phyloP scores from a whole-genome alignment of 768 basidiomycete genomes.

The Inosperma sp. region DNA sequence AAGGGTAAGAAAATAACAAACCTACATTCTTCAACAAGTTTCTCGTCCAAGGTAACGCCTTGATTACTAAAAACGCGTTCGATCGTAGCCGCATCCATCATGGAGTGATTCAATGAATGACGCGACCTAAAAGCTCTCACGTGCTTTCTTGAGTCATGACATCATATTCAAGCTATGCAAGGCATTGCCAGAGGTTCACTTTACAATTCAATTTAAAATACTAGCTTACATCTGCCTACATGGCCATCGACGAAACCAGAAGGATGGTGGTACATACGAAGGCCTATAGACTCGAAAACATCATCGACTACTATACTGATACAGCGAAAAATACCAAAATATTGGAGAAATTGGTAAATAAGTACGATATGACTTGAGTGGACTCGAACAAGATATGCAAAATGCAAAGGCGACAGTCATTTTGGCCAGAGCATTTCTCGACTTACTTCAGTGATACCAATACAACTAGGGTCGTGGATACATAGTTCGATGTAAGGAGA shows the following conservation, averaged over 20 bases:
- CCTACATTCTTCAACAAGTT: constrained; percentile 51
- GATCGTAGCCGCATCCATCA: constrained; percentile 22
- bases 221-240: neutral
- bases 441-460: no score
- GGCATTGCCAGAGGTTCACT: neutral
- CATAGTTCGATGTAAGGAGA: no score
- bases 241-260: constrained; percentile 4
- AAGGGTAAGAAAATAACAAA: neutral
- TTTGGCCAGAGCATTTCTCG: no score
- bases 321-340: constrained; percentile 38
- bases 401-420: no score
- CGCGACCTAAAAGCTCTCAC: neutral
- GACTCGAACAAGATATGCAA: constrained; percentile 21
- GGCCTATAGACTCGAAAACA: constrained; percentile 15
- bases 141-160: no score
- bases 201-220: constrained; percentile 2
- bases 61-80: constrained; percentile 23
- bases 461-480: no score
- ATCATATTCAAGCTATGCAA: neutral
- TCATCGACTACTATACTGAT: constrained; percentile 24
- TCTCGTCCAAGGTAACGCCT: constrained; percentile 34
- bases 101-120: neutral
- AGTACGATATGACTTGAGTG: constrained; percentile 13
- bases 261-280: constrained; percentile 11
- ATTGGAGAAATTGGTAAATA: constrained; percentile 32